Evolutionary conservation across 305 asterid species (phyloP), one percentile per base, ranked within the genome.

Genomic region (Fraxinus paxiana): DNA sequence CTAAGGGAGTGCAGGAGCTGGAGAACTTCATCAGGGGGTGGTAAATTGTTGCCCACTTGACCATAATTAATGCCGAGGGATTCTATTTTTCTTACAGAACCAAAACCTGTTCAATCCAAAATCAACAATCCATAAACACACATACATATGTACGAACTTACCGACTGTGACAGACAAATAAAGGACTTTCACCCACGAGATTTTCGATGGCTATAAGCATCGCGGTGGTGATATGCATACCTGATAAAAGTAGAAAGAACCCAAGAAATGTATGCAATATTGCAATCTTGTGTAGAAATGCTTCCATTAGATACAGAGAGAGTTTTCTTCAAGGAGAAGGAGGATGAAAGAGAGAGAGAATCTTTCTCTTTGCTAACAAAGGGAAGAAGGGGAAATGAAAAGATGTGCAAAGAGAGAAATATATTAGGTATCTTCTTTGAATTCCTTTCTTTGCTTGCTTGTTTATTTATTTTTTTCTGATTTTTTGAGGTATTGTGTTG

Each of bases 41-140:
- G 98, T 24, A 95, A 83, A 38, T 95, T 90, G 94, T 95, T 90
- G n/a, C 77, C 98, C 4, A 95, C 96, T 82, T 93, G 97, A 33
- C 98, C 98, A 81, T 95, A 95, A 81, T 95, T 95, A 63, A 95
- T 92, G 80, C 99, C 99, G 74, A 95, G 82, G 9, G 95, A 88
- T 76, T 86, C 86, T 20, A 81, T 96, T 75, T 75, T 82, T 83
- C 71, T 75, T 3, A 87, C 15, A 26, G 80, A 78, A 33, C 85
- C 87, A 2, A 84, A 73, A 79, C 90, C 92, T 90, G 88, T 79
- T 46, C 13, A 20, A 30, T 56, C 28, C 48, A 8, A 72, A 59
- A 35, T 15, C 28, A 12, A 18, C 34, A 17, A 2, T n/a, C 75
- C 22, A 38, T 18, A 22, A 9, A 37, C 6, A 37, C 20, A 43